phyloP scores from a whole-genome alignment of 2,329 filamentous ascomycete species.

The Penicillium sp. region DNA sequence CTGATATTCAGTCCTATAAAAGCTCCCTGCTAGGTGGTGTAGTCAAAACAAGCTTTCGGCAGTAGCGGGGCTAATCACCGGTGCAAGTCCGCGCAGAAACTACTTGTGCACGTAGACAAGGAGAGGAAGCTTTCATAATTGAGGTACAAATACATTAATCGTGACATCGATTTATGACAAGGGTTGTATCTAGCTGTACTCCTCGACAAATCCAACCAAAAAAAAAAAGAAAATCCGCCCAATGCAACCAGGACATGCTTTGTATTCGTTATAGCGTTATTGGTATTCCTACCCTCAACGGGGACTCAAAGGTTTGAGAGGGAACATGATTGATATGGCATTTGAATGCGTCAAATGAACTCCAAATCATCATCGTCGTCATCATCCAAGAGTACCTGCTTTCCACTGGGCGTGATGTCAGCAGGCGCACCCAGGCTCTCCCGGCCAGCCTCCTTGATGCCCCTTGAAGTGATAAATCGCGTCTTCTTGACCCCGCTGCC shows the following conservation, averaged over 20 bases:
- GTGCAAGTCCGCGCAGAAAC: background rate
- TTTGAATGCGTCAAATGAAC: conserved; percentile 36
- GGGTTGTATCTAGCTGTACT: background rate
- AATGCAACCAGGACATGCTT: conserved; percentile 10
- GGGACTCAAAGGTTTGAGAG: background rate
- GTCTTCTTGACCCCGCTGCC: conserved; percentile 60
- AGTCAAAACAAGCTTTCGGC: conserved; percentile 1
- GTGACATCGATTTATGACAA: background rate
- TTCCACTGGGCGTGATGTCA: conserved; percentile 33
- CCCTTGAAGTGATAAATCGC: conserved; percentile 73
- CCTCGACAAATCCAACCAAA: conserved; percentile 2
- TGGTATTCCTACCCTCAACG: background rate
- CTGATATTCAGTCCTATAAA: background rate
- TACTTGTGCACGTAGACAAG: background rate
- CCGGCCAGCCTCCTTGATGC: conserved; percentile 71
- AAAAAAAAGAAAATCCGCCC: conserved; percentile 7
- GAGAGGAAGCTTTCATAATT: background rate
- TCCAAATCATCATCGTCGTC: conserved; percentile 52
- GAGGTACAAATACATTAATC: conserved; percentile 1
- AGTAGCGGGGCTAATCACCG: background rate
- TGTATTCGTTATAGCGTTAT: conserved; percentile 18
- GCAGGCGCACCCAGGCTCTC: conserved; percentile 61
- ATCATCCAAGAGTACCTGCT: conserved; percentile 39
- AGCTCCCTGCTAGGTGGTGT: background rate
- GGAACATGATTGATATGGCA: background rate